Evolutionary conservation across 192 early-diverging fungal species (phyloP).

Genomic region (Umbelopsis ramanniana): DNA sequence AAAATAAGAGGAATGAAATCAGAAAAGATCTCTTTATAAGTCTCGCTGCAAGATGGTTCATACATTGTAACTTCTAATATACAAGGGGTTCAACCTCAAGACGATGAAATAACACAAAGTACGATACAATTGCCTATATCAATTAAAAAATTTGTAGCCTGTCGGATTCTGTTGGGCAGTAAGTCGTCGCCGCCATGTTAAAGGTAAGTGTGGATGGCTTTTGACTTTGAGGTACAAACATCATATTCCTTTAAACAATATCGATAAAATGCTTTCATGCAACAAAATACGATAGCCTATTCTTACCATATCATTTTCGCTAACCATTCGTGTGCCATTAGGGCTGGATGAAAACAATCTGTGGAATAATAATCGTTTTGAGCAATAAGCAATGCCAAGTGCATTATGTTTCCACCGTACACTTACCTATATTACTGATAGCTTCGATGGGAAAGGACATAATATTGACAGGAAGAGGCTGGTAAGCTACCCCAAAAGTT

Average conservation of each 20-base stretch:
- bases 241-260: not conserved
- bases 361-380: not conserved
- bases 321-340: constrained; percentile 36
- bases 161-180: not conserved
- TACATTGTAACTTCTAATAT: no score
- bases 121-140: not conserved
- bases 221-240: not conserved
- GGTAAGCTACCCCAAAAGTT: constrained; percentile 53
- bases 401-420: not conserved
- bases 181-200: not conserved
- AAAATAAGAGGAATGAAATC: no score
- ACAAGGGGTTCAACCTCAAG: no score
- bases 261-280: not conserved
- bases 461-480: constrained; percentile 46
- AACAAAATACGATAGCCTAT: not conserved
- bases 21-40: no score
- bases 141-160: not conserved
- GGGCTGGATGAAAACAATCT: constrained; percentile 66
- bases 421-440: constrained; percentile 33
- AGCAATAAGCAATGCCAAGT: not conserved
- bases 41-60: no score
- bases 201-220: constrained; percentile 1
- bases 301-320: constrained; percentile 38
- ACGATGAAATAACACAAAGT: no score
- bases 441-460: constrained; percentile 43